Percentiles rank a stretch among this genome's conserved stretches.
Conservation (phyloP, 495 filamentous ascomycete genomes). For the Bacidia gigantensis region DNA sequence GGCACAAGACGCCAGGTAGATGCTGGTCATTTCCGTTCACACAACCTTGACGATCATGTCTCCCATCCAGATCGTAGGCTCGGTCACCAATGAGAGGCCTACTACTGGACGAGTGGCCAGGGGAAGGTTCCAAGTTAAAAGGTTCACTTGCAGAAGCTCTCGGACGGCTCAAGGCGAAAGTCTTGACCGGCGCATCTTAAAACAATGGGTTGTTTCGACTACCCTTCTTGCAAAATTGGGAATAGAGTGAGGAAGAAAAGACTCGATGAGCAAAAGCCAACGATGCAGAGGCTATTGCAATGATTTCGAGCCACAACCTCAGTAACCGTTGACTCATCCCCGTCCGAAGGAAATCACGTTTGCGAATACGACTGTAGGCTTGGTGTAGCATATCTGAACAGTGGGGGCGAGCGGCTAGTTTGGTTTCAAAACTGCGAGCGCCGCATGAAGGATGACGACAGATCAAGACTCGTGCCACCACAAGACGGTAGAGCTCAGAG, state of each 20-base stretch:
- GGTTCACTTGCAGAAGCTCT: not conserved
- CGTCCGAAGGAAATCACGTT: too few species aligned
- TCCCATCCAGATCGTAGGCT: not conserved
- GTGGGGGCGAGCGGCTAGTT: conserved; percentile 1
- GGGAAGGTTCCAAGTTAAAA: not conserved
- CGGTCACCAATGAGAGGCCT: not conserved
- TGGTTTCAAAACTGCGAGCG: not conserved
- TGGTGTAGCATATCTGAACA: not conserved
- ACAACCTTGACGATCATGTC: not conserved
- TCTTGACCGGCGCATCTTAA: conserved; percentile 2
- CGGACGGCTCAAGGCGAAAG: not conserved
- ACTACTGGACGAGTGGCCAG: not conserved
- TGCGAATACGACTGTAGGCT: not conserved
- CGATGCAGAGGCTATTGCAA: too few species aligned
- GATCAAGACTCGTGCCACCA: not conserved
- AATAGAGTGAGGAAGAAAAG: too few species aligned
- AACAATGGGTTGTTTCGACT: not conserved
- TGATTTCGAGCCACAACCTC: too few species aligned
- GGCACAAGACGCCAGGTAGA: not conserved
- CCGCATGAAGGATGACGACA: not conserved
- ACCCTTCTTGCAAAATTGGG: too few species aligned
- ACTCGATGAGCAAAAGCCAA: too few species aligned
- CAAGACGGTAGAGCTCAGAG: not conserved
- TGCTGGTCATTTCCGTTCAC: not conserved
- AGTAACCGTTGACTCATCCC: too few species aligned